phyloP scores from a whole-genome alignment of 352 stramenopile genomes.

The Aphanomyces cochlioides region DNA sequence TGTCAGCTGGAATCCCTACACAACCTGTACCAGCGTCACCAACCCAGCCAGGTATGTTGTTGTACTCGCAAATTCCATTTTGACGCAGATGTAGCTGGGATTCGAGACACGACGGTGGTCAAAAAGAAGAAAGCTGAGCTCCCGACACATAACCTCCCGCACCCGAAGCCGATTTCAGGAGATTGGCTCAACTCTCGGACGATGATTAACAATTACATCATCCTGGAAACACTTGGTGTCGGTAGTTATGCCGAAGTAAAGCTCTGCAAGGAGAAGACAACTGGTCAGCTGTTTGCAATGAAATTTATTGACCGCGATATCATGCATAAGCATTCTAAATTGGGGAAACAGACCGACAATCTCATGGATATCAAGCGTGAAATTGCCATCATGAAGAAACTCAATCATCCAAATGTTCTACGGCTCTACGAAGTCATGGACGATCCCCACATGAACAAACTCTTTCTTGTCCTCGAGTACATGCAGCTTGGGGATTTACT shows the following conservation, averaged over 20 bases:
- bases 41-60: conserved; percentile 7
- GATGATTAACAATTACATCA: conserved; percentile 95
- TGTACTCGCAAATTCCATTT: not conserved
- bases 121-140: conserved; percentile 81
- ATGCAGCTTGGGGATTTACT: conserved; percentile 83
- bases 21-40: not conserved
- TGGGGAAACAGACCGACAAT: conserved; percentile 66
- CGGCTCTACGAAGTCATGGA: conserved; percentile 95
- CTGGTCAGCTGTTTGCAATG: conserved; percentile 72
- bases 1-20: not conserved
- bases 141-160: conserved; percentile 66
- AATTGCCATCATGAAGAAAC: conserved; percentile 97
- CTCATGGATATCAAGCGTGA: conserved; percentile 88
- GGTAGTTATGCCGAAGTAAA: conserved; percentile 90
- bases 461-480: conserved; percentile 98
- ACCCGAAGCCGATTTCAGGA: conserved; percentile 73
- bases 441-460: conserved; percentile 88
- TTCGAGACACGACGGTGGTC: conserved; percentile 73
- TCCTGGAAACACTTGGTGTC: conserved; percentile 78
- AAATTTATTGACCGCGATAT: conserved; percentile 87
- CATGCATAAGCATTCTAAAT: conserved; percentile 75
- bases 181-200: conserved; percentile 81
- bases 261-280: conserved; percentile 80
- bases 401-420: conserved; percentile 94
- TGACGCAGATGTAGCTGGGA: conserved; percentile 32